Conservation (phyloP, 768 basidiomycete genomes). For the Pseudohyphozyma bogoriensis region DNA sequence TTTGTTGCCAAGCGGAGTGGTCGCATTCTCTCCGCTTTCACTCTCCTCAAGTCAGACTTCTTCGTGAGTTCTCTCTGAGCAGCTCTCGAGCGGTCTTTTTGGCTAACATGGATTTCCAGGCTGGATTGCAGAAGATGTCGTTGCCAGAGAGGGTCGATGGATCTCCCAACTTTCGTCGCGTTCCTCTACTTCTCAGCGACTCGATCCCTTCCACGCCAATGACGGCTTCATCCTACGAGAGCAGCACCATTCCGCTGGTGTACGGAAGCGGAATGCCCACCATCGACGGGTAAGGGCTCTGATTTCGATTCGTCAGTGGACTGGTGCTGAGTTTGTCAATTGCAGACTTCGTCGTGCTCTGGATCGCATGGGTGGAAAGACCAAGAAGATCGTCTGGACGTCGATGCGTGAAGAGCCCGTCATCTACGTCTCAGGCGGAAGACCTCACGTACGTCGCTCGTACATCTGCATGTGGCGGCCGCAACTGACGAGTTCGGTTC, state of each 20-base stretch:
- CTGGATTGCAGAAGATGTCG: conserved; percentile 78
- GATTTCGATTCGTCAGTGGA: neutral
- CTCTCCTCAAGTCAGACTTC: conserved; percentile 65
- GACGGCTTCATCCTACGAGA: neutral
- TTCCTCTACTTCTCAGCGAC: conserved; percentile 46
- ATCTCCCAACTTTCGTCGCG: conserved; percentile 80
- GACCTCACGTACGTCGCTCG: conserved; percentile 19
- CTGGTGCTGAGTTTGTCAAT: neutral
- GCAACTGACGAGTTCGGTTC: conserved; percentile 37
- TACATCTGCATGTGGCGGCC: too few species aligned
- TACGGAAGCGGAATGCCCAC: conserved; percentile 84
- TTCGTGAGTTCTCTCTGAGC: conserved; percentile 26
- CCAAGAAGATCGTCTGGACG: conserved; percentile 78
- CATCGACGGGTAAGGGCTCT: conserved; percentile 63
- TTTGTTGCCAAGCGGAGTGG: conserved; percentile 78
- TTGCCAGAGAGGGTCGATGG: conserved; percentile 94
- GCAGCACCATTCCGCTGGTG: conserved; percentile 6
- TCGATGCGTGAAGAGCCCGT: conserved; percentile 61
- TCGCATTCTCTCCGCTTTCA: conserved; percentile 74
- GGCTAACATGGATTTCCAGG: neutral
- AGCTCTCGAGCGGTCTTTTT: neutral
- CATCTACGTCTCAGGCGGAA: conserved; percentile 62
- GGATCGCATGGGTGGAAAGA: conserved; percentile 62
- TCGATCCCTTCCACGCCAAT: neutral
- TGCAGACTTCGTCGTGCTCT: conserved; percentile 66